A percentile compares a stretch with the other conserved stretches of the same genome.
phyloP scores from a whole-genome alignment of 257 asterid genomes.

The Leonotis leonurus region DNA sequence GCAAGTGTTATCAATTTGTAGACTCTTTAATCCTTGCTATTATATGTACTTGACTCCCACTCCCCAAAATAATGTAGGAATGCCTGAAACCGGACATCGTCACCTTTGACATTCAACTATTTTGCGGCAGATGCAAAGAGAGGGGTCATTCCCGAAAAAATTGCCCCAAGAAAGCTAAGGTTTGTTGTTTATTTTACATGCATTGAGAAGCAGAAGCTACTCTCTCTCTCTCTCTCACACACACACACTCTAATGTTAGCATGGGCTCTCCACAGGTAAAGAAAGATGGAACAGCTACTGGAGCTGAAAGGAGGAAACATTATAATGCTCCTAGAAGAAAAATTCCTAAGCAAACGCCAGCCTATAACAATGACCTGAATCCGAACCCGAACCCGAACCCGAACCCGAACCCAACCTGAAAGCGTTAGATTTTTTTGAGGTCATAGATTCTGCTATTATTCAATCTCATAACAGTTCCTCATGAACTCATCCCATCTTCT shows the following conservation, averaged over 20 bases:
- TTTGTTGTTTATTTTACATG: slow-evolving; percentile 3
- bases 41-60: neutral
- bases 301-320: neutral
- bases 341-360: neutral
- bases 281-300: neutral
- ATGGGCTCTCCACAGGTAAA: neutral
- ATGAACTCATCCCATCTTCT: neutral
- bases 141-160: neutral
- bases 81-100: slow-evolving; percentile 1
- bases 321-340: neutral
- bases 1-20: slow-evolving; percentile 20
- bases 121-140: slow-evolving; percentile 21
- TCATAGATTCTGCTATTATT: no score
- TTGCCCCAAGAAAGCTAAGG: slow-evolving; percentile 5
- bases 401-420: no score
- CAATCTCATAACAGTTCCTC: no score
- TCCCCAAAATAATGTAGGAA: slow-evolving; percentile 18
- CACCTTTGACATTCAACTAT: neutral
- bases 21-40: neutral
- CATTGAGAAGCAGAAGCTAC: slow-evolving; percentile 3
- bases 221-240: neutral
- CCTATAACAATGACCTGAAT: no score
- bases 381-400: no score
- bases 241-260: no score
- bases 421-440: no score